Evolutionary conservation across 306 rosid genomes (phyloP).

Genomic region (Echinosophora koreensis): DNA sequence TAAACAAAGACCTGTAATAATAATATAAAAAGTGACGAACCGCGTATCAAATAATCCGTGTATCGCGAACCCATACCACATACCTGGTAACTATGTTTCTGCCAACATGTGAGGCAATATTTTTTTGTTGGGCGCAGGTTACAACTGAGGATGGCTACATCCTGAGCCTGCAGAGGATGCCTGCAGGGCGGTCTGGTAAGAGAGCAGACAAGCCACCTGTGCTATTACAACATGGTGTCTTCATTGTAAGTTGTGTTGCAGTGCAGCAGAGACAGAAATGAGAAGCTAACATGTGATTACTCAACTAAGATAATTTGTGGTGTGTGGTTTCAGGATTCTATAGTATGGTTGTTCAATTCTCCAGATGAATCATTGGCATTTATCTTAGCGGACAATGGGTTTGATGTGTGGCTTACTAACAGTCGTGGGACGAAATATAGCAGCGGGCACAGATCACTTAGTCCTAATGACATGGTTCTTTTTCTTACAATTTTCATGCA

Average conservation of each 20-base stretch:
- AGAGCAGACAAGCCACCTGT: conserved; percentile 58
- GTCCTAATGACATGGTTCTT: conserved; percentile 54
- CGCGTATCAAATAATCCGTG: too few relatives aligned
- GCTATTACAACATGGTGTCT: conserved; percentile 69
- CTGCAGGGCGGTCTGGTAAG: conserved; percentile 47
- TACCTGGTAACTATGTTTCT: too few relatives aligned
- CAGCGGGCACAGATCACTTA: conserved; percentile 53
- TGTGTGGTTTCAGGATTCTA: conserved; percentile 55
- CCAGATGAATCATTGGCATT: conserved; percentile 71
- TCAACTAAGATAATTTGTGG: not conserved
- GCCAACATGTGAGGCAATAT: not conserved
- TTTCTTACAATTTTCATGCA: not conserved
- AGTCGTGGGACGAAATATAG: conserved; percentile 73
- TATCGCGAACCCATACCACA: too few relatives aligned
- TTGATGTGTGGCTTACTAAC: conserved; percentile 77
- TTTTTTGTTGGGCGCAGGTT: conserved; percentile 50
- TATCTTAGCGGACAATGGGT: conserved; percentile 72
- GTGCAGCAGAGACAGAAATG: not conserved
- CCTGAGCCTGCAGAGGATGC: conserved; percentile 75
- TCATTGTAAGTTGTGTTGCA: conserved; percentile 54
- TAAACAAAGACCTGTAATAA: too few relatives aligned
- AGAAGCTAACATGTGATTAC: not conserved
- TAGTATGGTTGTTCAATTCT: conserved; percentile 65
- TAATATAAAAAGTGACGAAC: too few relatives aligned
- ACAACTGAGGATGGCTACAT: conserved; percentile 74